These are phyloP conservation scores for Viola odorata DNA, from an alignment of 345 rosid species.

Conservation along the genomic window DNA sequence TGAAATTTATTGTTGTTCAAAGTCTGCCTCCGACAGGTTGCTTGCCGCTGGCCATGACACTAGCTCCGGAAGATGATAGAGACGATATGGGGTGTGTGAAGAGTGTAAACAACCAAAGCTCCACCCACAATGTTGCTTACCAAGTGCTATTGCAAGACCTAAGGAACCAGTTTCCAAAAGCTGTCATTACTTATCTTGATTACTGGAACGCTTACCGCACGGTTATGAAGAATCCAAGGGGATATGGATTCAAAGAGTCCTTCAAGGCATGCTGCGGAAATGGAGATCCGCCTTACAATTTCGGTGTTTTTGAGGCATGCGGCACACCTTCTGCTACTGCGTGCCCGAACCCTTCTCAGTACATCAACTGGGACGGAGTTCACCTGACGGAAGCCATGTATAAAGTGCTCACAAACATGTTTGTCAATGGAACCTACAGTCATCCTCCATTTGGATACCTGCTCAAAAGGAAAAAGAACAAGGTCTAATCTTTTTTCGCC, in stretches of 20 bases:
- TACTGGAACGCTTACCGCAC: constrained; percentile 69
- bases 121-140: constrained; percentile 47
- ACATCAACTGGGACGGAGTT: constrained; percentile 96
- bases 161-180: constrained; percentile 47
- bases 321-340: constrained; percentile 42
- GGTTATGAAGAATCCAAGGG: constrained; percentile 42
- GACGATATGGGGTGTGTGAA: constrained; percentile 72
- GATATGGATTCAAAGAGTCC: constrained; percentile 55
- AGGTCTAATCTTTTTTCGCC: constrained; percentile 9
- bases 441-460: constrained; percentile 56
- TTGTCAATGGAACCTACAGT: constrained; percentile 48
- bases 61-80: constrained; percentile 53
- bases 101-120: constrained; percentile 53
- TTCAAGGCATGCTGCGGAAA: constrained; percentile 84
- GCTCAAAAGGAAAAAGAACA: constrained; percentile 33
- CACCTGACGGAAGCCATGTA: constrained; percentile 92
- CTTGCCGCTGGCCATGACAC: constrained; percentile 58
- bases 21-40: constrained; percentile 75
- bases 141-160: constrained; percentile 42
- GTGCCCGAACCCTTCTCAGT: constrained; percentile 49
- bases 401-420: constrained; percentile 54
- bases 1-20: constrained; percentile 67
- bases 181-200: constrained; percentile 61
- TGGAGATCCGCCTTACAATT: constrained; percentile 67
- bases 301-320: constrained; percentile 44